Percentiles rank a stretch among this genome's conserved stretches.
phyloP scores from a whole-genome alignment of 1,139 yeast species.

The Geotrichum cucujoidarum region DNA sequence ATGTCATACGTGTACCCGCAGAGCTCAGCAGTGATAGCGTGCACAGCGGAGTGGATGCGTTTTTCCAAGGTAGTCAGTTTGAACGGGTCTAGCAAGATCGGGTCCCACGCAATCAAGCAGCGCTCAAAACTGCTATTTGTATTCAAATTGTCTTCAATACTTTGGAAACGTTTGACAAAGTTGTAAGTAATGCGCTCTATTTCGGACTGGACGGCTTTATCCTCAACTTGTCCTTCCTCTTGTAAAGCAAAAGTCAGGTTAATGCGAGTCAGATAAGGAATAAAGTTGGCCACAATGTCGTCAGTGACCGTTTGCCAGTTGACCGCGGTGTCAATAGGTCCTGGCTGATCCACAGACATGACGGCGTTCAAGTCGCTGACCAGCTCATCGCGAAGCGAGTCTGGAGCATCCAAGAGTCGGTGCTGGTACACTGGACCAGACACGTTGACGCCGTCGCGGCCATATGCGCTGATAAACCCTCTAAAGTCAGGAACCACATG shows the following conservation, averaged over 20 bases:
- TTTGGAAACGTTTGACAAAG: background rate
- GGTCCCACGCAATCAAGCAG: conserved; percentile 13
- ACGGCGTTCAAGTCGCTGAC: conserved; percentile 35
- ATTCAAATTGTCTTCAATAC: conserved; percentile 40
- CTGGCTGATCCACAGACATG: conserved; percentile 23
- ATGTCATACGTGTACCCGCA: conserved; percentile 37
- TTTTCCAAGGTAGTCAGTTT: conserved; percentile 23
- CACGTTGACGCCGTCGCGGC: conserved; percentile 44
- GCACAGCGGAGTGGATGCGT: conserved; percentile 46
- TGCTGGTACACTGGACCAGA: conserved; percentile 39
- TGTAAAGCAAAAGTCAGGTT: conserved; percentile 35
- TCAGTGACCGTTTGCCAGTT: conserved; percentile 50
- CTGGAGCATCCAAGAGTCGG: conserved; percentile 41
- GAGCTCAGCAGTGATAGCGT: conserved; percentile 38
- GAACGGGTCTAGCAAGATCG: conserved; percentile 17
- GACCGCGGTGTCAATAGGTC: conserved; percentile 40
- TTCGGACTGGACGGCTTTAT: conserved; percentile 16
- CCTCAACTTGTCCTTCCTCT: conserved; percentile 7
- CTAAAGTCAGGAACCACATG: conserved; percentile 48
- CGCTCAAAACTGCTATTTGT: conserved; percentile 36
- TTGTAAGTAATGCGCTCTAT: conserved; percentile 35
- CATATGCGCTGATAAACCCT: conserved; percentile 47
- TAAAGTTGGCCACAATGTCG: conserved; percentile 46
- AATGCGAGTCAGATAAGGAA: conserved; percentile 43
- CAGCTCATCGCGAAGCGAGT: conserved; percentile 37